Evolutionary conservation across 805 yeast genomes (phyloP).

Genomic region (Lachancea sp.): DNA sequence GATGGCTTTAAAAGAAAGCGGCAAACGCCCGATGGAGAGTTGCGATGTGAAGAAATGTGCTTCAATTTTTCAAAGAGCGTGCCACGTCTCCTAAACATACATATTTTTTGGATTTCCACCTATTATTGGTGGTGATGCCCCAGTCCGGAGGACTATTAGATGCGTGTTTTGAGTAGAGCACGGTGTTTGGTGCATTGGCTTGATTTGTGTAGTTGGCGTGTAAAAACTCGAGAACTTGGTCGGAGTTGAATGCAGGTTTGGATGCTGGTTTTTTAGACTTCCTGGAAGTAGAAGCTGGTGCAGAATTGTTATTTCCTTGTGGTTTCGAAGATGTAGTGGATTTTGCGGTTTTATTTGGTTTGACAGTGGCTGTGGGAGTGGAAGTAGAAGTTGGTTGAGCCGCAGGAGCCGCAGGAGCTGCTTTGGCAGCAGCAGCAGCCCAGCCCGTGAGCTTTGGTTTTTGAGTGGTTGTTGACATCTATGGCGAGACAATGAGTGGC

Average conservation of each 20-base stretch:
- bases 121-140: conserved; percentile 26
- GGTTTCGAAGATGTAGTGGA: neutral
- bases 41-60: neutral
- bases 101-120: conserved; percentile 26
- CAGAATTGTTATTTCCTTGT: neutral
- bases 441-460: conserved; percentile 28
- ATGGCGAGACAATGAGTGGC: too few species aligned
- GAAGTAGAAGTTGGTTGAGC: conserved; percentile 1
- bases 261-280: conserved; percentile 9
- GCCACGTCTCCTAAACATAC: conserved; percentile 25
- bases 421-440: conserved; percentile 31
- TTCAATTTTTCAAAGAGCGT: conserved; percentile 18
- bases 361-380: neutral
- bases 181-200: conserved; percentile 7
- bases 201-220: conserved; percentile 8
- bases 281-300: neutral
- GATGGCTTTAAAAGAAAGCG: too few species aligned
- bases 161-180: conserved; percentile 9
- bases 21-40: too few species aligned
- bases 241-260: conserved; percentile 24
- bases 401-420: conserved; percentile 17
- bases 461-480: conserved; percentile 10
- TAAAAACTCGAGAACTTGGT: conserved; percentile 23
- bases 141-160: conserved; percentile 18
- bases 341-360: neutral